Conservation (phyloP, 2,329 filamentous ascomycete genomes). For the Sordariomycetes sp. region DNA sequence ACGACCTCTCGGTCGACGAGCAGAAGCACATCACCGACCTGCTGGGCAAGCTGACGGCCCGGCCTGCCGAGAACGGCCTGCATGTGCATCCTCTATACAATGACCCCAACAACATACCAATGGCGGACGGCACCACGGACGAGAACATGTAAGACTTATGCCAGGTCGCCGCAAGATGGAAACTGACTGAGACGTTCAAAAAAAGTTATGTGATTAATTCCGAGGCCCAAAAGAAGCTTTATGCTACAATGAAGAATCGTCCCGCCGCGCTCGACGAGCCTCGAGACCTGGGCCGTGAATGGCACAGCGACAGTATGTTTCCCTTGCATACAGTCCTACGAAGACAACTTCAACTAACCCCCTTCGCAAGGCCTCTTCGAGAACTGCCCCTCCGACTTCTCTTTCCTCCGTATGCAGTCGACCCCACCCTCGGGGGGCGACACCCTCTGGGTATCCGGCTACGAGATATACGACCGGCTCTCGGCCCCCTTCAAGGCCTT, state of each 20-base stretch:
- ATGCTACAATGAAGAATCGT: slow-evolving; percentile 22
- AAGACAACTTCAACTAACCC: neutral
- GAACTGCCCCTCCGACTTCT: slow-evolving; percentile 47
- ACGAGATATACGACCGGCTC: slow-evolving; percentile 48
- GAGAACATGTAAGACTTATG: slow-evolving; percentile 19
- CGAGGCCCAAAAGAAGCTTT: slow-evolving; percentile 20
- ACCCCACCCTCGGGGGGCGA: slow-evolving; percentile 48
- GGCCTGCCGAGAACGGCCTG: slow-evolving; percentile 43
- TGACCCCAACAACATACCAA: slow-evolving; percentile 23
- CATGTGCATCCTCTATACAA: slow-evolving; percentile 53
- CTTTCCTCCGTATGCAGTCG: slow-evolving; percentile 43
- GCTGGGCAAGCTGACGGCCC: slow-evolving; percentile 18
- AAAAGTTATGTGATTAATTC: slow-evolving; percentile 24
- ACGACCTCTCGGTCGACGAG: slow-evolving; percentile 20
- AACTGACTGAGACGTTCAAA: neutral
- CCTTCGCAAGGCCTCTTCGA: slow-evolving; percentile 28
- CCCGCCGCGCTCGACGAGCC: slow-evolving; percentile 14
- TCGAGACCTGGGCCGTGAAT: slow-evolving; percentile 16
- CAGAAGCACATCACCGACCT: slow-evolving; percentile 22
- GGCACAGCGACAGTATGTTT: slow-evolving; percentile 44
- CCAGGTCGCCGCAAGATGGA: neutral
- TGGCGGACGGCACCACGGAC: slow-evolving; percentile 23
- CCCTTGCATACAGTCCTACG: neutral
- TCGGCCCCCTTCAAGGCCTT: slow-evolving; percentile 38
- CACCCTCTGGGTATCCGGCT: slow-evolving; percentile 53